Base-by-base conservation (phyloP, 306 rosid species). In the Inga oerstediana region DNA sequence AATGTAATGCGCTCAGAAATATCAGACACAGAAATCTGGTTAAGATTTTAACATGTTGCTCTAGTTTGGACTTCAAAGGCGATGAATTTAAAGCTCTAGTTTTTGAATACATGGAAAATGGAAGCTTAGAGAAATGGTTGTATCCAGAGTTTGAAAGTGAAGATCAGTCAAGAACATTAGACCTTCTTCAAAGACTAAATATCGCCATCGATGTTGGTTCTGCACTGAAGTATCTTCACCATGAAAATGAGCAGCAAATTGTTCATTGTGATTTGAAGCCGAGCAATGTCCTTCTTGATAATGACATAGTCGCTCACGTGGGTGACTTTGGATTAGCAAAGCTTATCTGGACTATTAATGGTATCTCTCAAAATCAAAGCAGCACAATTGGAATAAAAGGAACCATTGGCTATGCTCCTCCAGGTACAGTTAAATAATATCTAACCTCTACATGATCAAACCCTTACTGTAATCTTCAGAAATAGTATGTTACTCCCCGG, bases 291-390 rank as follows among this genome's bases (percentile, higher is more conserved):
- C 56, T 72, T 46, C 76, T 72, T 44, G 58, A 72, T 8, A 46
- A 27, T 22, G 13, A 72, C 41, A 72, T 46, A 41, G 76, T 72
- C 15, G 39, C 59, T 72, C 72, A 30, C 7, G 78, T 72, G 10
- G 59, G 83, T 58, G 72, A 80, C 52, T 80, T 80, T 19, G 72
- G 83, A 24, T 80, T 80, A 16, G 78, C 83, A 54, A 80, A 58
- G 19, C n/a, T 80, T 35, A 44, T 80, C 14, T 71, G 45, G 37
- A 1, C 59, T 24, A 30, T 44, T 8, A 72, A 45, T 54, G 69
- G 80, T 44, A 35, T 62, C 70, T 17, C 77, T 51, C 72, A 37
- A 17, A 51, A 14, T 72, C 65, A 52, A n/a, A 84, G 72, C 13
- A 71, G 65, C 65, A 74, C 70, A 8, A 32, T 61, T 70, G 87